Conservation (phyloP, 805 yeast species). For the Saccharomyces paradoxus region DNA sequence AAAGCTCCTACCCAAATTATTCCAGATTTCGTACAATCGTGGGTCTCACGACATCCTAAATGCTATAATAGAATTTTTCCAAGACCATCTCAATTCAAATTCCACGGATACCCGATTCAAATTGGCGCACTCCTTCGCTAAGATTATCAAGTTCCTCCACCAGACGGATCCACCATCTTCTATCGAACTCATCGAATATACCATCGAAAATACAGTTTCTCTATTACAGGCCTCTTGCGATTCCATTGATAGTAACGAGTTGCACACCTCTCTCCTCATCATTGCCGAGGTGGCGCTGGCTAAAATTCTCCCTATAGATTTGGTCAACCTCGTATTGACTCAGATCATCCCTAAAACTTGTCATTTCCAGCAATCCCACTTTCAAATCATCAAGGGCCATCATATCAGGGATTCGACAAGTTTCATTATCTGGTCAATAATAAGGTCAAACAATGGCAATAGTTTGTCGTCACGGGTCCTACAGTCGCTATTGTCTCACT, state of each 20-base stretch:
- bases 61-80: neutral
- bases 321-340: slow-evolving; percentile 5
- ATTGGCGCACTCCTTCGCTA: slow-evolving; percentile 58
- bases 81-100: slow-evolving; percentile 36
- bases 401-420: slow-evolving; percentile 81
- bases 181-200: slow-evolving; percentile 20
- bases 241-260: slow-evolving; percentile 22
- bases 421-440: slow-evolving; percentile 74
- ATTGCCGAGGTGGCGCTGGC: slow-evolving; percentile 28
- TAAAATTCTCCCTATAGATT: neutral
- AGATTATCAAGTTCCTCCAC: slow-evolving; percentile 29
- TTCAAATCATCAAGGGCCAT: slow-evolving; percentile 48
- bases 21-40: neutral
- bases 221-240: slow-evolving; percentile 9
- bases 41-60: neutral
- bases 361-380: slow-evolving; percentile 49
- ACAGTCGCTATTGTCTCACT: slow-evolving; percentile 23
- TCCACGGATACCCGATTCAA: slow-evolving; percentile 55
- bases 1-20: slow-evolving; percentile 21
- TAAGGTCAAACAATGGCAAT: slow-evolving; percentile 29
- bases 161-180: slow-evolving; percentile 4
- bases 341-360: slow-evolving; percentile 38
- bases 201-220: slow-evolving; percentile 20
- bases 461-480: slow-evolving; percentile 8
- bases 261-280: slow-evolving; percentile 31